Conservation (phyloP, 2,329 filamentous ascomycete genomes). For the Fusarium papillatum region DNA sequence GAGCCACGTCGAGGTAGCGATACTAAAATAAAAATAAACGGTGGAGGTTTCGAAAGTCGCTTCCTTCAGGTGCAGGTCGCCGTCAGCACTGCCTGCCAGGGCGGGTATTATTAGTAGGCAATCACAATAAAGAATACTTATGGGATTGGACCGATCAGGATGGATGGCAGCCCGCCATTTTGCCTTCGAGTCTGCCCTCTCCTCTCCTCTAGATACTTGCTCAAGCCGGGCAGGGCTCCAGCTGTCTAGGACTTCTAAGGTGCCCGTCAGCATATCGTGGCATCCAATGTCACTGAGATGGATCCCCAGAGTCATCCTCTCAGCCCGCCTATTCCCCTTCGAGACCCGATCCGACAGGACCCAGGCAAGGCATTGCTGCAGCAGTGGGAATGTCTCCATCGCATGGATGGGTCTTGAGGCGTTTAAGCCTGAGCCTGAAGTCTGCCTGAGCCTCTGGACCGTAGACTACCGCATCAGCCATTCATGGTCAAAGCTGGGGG, state of each 20-base stretch:
- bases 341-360: slow-evolving; percentile 10
- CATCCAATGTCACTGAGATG: slow-evolving; percentile 29
- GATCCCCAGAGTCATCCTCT: slow-evolving; percentile 16
- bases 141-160: background rate
- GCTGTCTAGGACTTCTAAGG: background rate
- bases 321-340: slow-evolving; percentile 8
- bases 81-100: slow-evolving; percentile 37
- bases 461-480: background rate
- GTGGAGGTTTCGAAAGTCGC: slow-evolving; percentile 36
- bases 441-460: slow-evolving; percentile 33
- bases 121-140: slow-evolving; percentile 4
- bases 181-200: slow-evolving; percentile 4
- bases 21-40: slow-evolving; percentile 37
- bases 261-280: slow-evolving; percentile 12
- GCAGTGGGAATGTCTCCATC: slow-evolving; percentile 27
- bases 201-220: background rate
- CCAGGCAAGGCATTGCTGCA: slow-evolving; percentile 16
- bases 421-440: slow-evolving; percentile 29
- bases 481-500: slow-evolving; percentile 30
- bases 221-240: background rate
- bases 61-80: slow-evolving; percentile 32
- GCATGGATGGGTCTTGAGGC: slow-evolving; percentile 13
- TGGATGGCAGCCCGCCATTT: background rate
- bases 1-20: slow-evolving; percentile 32
- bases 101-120: slow-evolving; percentile 25